These are phyloP conservation scores for Hygrocybe coccinea DNA, from an alignment of 768 basidiomycete genomes.

Conservation along the genomic window DNA sequence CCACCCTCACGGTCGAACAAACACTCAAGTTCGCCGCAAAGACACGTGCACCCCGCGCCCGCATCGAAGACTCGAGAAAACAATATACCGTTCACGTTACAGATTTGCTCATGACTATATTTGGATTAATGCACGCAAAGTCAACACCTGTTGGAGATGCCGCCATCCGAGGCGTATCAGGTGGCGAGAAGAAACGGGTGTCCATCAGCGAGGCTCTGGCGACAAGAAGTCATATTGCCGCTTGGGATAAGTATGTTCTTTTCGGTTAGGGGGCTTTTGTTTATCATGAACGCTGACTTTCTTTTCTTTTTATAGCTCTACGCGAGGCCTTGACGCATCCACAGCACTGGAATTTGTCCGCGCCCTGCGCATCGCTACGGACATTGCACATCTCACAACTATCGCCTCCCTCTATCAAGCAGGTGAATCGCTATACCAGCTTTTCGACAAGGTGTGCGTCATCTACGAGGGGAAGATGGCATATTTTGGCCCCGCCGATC, in stretches of 20 bases:
- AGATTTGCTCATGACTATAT: constrained; percentile 59
- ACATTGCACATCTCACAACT: constrained; percentile 49
- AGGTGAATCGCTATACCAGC: constrained; percentile 57
- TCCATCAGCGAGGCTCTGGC: constrained; percentile 70
- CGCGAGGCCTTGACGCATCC: constrained; percentile 60
- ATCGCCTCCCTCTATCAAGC: constrained; percentile 85
- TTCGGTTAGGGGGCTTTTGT: too few species aligned
- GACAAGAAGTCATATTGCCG: constrained; percentile 54
- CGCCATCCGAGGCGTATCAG: constrained; percentile 66
- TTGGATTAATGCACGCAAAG: constrained; percentile 69
- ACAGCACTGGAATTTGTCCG: constrained; percentile 72
- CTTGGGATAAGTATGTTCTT: constrained; percentile 69
- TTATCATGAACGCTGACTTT: too few species aligned
- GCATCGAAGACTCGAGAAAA: constrained; percentile 42
- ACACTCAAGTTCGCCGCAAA: constrained; percentile 67
- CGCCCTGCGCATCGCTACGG: constrained; percentile 60
- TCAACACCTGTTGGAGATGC: constrained; percentile 77
- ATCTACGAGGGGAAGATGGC: constrained; percentile 71
- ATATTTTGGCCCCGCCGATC: constrained; percentile 66
- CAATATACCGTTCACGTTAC: constrained; percentile 43
- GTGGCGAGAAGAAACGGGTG: constrained; percentile 78
- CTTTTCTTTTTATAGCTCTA: constrained; percentile 44
- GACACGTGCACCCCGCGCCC: constrained; percentile 59
- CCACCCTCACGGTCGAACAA: constrained; percentile 70
- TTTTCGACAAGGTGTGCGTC: constrained; percentile 71